Conservation (phyloP, 495 filamentous ascomycete genomes). For the Penicillium simplicissimum region DNA sequence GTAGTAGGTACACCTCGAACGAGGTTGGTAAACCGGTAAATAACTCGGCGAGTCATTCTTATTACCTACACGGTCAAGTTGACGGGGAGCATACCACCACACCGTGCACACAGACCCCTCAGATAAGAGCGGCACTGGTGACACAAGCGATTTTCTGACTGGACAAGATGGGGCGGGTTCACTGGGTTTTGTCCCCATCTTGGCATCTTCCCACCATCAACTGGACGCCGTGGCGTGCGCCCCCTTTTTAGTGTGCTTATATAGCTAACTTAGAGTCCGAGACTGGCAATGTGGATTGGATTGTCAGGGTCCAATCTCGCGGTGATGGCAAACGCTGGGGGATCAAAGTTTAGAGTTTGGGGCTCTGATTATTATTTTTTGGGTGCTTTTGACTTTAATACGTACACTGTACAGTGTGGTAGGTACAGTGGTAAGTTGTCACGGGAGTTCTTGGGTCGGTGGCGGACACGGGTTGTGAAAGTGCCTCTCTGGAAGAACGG, state of each 20-base stretch:
- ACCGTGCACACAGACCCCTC: constrained; percentile 20
- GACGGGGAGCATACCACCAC: not conserved
- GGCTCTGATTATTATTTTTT: constrained; percentile 11
- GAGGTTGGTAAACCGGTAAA: not conserved
- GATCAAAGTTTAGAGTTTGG: constrained; percentile 21
- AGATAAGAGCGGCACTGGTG: constrained; percentile 9
- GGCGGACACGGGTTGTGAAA: constrained; percentile 22
- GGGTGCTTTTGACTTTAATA: constrained; percentile 2
- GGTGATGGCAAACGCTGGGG: constrained; percentile 9
- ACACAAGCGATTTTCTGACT: constrained; percentile 4
- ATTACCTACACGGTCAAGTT: not conserved
- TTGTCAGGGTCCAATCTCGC: constrained; percentile 28
- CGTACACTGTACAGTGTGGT: too few species aligned
- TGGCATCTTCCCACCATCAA: constrained; percentile 1
- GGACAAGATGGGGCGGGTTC: not conserved
- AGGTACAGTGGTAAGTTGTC: too few species aligned
- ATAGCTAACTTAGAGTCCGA: constrained; percentile 6
- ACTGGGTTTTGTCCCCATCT: too few species aligned
- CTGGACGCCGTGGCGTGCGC: not conserved
- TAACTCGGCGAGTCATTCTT: too few species aligned
- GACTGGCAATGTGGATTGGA: constrained; percentile 14
- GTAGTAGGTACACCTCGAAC: not conserved
- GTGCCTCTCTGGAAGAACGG: not conserved
- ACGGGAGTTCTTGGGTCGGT: constrained; percentile 3
- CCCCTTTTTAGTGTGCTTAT: constrained; percentile 8